Base-by-base conservation (phyloP, 1,139 yeast genomes). In the Eremothecium coryli region DNA sequence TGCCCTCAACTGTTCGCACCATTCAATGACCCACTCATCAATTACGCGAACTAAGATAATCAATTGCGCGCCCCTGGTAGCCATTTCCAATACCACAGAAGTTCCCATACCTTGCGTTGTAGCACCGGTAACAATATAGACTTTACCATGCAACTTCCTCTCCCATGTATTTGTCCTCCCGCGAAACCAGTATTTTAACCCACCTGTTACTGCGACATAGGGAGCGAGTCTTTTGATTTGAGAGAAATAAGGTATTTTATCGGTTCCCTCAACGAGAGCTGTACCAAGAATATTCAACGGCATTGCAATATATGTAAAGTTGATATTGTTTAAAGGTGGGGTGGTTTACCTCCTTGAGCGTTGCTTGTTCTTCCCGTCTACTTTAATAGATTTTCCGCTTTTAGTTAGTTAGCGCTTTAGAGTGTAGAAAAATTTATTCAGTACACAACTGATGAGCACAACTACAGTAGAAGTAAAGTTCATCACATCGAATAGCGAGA, bases 81-180 rank as follows among this genome's bases (percentile, higher is more conserved):
- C 97, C 46, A 90, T 55, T 24, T 86, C 88, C 31, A 67, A 65
- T 0, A 75, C 93, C 1, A 82, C 68, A 4, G 73, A 70, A 0
- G 93, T 82, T 0, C 98, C 98, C 39, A 85, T 58, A 0, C 98
- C 97, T 38, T 54, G 59, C 2, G 93, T 70, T 0, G 98, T 90
- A 1, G 93, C 98, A 5, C 98, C 95, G 0, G 88, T 79, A 8
- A 79, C 65, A 32, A 90, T 65, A 47, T 74, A 82, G 8, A 90
- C 97, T 48, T 80, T 76, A 2, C 98, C 96, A 53, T 90, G 95
- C 58, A 90, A 62, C 43, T 86, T 88, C 39, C 96, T 68, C 44
- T 84, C 94, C 94, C 95, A 86, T 0, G 86, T 81, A 58, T 86
- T 90, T 16, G 69, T 48, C 2, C 84, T 59, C 3, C 97, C 97